Conservation (phyloP, 805 yeast genomes). For the Myxozyma mucilagina region DNA sequence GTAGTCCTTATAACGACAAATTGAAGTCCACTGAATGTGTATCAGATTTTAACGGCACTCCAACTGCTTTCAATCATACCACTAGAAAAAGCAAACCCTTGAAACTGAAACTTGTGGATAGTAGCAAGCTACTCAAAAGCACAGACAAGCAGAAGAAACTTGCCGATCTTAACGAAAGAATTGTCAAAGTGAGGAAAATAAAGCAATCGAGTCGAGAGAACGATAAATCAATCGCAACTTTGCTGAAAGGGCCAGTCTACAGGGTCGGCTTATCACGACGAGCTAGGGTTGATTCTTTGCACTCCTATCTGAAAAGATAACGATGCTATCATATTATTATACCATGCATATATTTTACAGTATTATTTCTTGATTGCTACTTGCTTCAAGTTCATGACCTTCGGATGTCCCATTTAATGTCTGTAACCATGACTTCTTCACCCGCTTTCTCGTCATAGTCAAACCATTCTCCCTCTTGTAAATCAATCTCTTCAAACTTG, state of each 20-base stretch:
- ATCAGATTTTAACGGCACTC: background rate
- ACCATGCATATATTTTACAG: background rate
- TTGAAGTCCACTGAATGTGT: background rate
- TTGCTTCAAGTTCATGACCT: constrained; percentile 16
- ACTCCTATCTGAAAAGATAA: constrained; percentile 21
- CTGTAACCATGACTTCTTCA: constrained; percentile 78
- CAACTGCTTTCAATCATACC: background rate
- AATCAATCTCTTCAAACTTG: constrained; percentile 62
- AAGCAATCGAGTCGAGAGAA: background rate
- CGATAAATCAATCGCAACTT: background rate
- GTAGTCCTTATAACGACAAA: background rate
- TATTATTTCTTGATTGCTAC: no score
- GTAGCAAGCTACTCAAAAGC: background rate
- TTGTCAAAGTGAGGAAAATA: background rate
- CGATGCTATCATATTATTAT: background rate
- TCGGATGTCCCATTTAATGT: constrained; percentile 64
- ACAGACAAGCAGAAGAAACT: background rate
- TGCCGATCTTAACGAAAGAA: background rate
- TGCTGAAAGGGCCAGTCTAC: constrained; percentile 15
- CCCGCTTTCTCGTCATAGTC: constrained; percentile 88
- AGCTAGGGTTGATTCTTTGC: constrained; percentile 30
- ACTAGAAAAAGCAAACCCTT: no score
- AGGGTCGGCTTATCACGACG: constrained; percentile 28
- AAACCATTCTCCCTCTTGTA: constrained; percentile 85
- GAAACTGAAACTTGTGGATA: no score